phyloP scores from a whole-genome alignment of 2,329 filamentous ascomycete genomes.

The Furcasterigmium furcatum region DNA sequence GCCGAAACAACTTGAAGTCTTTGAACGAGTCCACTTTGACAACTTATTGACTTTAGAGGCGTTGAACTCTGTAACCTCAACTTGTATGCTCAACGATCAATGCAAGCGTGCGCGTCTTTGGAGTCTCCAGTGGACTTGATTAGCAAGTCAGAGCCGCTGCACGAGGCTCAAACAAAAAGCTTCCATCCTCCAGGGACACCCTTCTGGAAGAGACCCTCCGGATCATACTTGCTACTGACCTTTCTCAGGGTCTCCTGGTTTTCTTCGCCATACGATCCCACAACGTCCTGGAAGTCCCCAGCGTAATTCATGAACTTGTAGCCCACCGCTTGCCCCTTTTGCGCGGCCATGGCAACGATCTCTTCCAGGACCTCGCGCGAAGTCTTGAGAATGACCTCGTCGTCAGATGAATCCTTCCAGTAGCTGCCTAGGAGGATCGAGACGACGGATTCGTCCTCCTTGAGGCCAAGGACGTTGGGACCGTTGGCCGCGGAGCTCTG shows the following conservation, averaged over 20 bases:
- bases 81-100: too few species aligned
- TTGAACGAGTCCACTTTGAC: too few species aligned
- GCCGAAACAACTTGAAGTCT: too few species aligned
- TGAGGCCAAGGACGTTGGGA: slow-evolving; percentile 3
- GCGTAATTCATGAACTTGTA: slow-evolving; percentile 15
- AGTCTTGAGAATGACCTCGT: not conserved
- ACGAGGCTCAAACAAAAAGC: too few species aligned
- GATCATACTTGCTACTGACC: slow-evolving; percentile 6
- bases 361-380: slow-evolving; percentile 1
- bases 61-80: too few species aligned
- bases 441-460: slow-evolving; percentile 4
- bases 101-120: too few species aligned
- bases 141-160: too few species aligned
- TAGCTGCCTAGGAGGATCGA: not conserved
- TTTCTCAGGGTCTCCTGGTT: slow-evolving; percentile 2
- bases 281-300: slow-evolving; percentile 4
- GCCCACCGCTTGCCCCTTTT: slow-evolving; percentile 10
- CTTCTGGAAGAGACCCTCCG: slow-evolving; percentile 20
- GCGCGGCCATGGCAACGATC: not conserved
- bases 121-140: too few species aligned
- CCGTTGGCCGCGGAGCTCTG: too few species aligned
- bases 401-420: not conserved
- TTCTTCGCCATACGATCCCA: slow-evolving; percentile 5
- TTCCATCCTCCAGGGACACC: slow-evolving; percentile 5
- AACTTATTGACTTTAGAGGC: too few species aligned